Evolutionary conservation across 225 moss, liverwort and hornwort genomes (phyloP), one percentile per base, ranked within the genome.

Genomic region (Lunularia cruciata): DNA sequence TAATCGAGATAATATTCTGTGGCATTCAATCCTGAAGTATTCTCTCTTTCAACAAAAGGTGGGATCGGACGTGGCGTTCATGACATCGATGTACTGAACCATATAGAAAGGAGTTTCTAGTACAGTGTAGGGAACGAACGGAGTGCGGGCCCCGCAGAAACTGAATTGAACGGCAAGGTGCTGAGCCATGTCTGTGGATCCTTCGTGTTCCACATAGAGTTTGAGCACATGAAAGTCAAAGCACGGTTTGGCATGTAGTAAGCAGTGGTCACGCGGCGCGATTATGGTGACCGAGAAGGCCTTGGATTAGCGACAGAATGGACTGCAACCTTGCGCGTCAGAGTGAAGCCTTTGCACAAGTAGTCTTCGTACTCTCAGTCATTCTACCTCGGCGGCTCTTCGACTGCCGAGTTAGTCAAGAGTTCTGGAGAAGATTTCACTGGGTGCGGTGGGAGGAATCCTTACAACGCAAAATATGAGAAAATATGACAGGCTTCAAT

Each of bases 181-280:
- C n/a, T n/a, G n/a, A n/a, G n/a, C n/a, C n/a, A n/a, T n/a, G n/a
- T n/a, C n/a, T n/a, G 51, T 51, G 51, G 51, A 51, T 22, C 22
- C 3, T 51, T 20, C 12, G 25, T 51, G 51, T 3, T 12, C 51
- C 20, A 0, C n/a, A 51, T 9, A 22, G 43, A 18, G 20, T 9
- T 51, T 51, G 20, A 51, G 2, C 22, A 51, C n/a, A 25, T 25
- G 54, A 28, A 26, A 54, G 54, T 54, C 54, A 28, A 54, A 54
- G 3, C 9, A 6, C 27, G 54, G 54, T 54, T 54, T 54, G 54
- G 54, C 54, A 28, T 54, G 54, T 54, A 54, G 54, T 28, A 54
- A 54, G 27, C 7, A n/a, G 22, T 43, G 43, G 43, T 43, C 43
- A 43, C 43, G 43, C 43, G 23, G n/a, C 7, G 54, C 22, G 23